These are phyloP conservation scores for Pythium plurisporium DNA, from an alignment of 352 stramenopile species.

Conservation along the genomic window DNA sequence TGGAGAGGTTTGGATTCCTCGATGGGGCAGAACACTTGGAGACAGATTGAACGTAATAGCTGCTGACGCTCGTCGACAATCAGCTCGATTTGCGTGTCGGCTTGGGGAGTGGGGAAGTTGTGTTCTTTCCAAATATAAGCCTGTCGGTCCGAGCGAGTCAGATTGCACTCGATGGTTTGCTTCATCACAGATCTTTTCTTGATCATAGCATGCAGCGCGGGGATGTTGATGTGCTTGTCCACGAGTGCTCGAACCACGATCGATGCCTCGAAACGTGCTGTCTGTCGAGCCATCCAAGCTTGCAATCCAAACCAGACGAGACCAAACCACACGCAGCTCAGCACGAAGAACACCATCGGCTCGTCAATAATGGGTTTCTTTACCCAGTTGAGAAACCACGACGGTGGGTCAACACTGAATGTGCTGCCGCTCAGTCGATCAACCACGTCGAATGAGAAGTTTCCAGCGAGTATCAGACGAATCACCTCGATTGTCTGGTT, in stretches of 20 bases:
- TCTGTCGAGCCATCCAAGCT: conserved; percentile 27
- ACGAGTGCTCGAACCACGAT: conserved; percentile 87
- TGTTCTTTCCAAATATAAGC: conserved; percentile 73
- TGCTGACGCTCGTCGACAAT: conserved; percentile 59
- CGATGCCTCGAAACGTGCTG: conserved; percentile 73
- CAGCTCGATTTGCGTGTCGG: conserved; percentile 82
- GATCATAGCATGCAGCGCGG: conserved; percentile 36
- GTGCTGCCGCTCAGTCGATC: conserved; percentile 91
- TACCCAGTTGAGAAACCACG: conserved; percentile 79
- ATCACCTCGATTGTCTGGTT: conserved; percentile 81
- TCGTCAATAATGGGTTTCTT: conserved; percentile 59
- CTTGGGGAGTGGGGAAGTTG: conserved; percentile 83
- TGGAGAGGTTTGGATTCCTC: conserved; percentile 42
- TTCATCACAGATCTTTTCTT: conserved; percentile 35
- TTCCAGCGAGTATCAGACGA: conserved; percentile 90
- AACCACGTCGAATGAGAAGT: conserved; percentile 93
- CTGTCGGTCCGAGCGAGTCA: conserved; percentile 53
- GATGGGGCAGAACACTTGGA: conserved; percentile 58
- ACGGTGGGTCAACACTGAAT: conserved; percentile 88
- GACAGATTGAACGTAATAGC: conserved; percentile 49
- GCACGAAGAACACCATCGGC: conserved; percentile 69
- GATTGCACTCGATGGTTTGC: conserved; percentile 37
- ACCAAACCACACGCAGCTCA: conserved; percentile 72
- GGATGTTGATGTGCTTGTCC: conserved; percentile 56
- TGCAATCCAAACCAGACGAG: conserved; percentile 58